phyloP scores from a whole-genome alignment of 2,329 filamentous ascomycete species.

The Aspergillus hortae region DNA sequence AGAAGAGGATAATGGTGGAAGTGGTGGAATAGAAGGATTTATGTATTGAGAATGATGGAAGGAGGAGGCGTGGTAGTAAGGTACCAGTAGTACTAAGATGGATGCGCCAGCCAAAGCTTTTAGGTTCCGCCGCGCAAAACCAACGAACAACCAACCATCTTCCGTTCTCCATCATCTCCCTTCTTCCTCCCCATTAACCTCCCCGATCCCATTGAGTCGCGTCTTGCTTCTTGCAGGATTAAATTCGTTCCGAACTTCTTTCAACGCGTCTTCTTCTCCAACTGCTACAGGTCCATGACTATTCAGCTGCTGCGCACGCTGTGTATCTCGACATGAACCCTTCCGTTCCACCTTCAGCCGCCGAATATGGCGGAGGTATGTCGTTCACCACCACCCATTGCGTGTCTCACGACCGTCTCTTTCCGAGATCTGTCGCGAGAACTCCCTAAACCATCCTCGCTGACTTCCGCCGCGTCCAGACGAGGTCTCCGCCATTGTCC shows the following conservation, averaged over 20 bases:
- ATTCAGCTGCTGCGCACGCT: not conserved
- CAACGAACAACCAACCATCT: not conserved
- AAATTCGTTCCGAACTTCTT: not conserved
- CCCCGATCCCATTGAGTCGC: not conserved
- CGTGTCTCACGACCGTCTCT: not conserved
- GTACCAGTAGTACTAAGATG: too few relatives aligned
- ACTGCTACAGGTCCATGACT: not conserved
- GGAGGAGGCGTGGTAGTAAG: not conserved
- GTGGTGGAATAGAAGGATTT: not conserved
- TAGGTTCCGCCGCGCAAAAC: slow-evolving; percentile 4
- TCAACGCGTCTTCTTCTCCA: not conserved
- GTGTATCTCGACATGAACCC: slow-evolving; percentile 34
- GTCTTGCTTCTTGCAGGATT: not conserved
- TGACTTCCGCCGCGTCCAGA: slow-evolving; percentile 52
- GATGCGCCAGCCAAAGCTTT: not conserved
- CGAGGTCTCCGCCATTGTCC: slow-evolving; percentile 93
- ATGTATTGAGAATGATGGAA: not conserved
- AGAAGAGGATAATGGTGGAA: not conserved
- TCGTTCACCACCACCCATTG: slow-evolving; percentile 10
- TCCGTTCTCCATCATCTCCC: not conserved
- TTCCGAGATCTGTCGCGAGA: not conserved
- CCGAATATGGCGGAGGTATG: slow-evolving; percentile 50
- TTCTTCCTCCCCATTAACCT: not conserved
- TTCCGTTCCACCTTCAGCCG: slow-evolving; percentile 43
- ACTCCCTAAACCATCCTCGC: not conserved